Evolutionary conservation across 257 asterid genomes (phyloP), one percentile per base, ranked within the genome.

Genomic region (Solanum appendiculatum): DNA sequence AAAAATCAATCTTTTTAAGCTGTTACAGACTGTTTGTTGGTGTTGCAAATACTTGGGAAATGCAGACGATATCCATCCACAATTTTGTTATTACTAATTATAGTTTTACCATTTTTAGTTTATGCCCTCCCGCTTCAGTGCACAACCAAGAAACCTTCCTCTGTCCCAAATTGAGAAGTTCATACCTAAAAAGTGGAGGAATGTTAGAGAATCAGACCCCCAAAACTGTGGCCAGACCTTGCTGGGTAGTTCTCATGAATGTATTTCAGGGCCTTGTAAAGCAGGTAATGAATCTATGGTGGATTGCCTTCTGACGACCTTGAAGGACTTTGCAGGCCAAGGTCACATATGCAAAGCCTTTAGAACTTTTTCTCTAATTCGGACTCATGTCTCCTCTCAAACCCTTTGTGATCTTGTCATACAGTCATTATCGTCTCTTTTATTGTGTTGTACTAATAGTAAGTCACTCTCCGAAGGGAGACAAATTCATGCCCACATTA

Each of bases 401-500:
- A 42, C 88, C 31, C 91, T 94, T 37, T 83, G 87, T 82, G 92
- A 88, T 75, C 77, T 90, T 85, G 82, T 93, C 86, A 82, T 89
- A 33, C 93, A 92, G 25, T 92, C 98, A 1, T 86, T 95, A 39
- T 89, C 96, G 20, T 92, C 96, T 80, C 89, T 95, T 82, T 92
- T 95, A 89, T 66, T 86, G 21, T 89, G 96, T 87, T 94, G 97
- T 86, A 88, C 93, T 83, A 88, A 92, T 36, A 87, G 74, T 51
- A 92, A 91, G 92, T 87, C 91, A 88, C 89, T 92, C 86, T 73
- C 63, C 20, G 93, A 89, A 90, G 98, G 98, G 64, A 92, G 91
- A 88, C 97, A 93, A 81, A 92, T 96, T 90, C 98, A 96, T 90
- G 94, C 95, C 86, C 93, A 89, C 56, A 87, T 89, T 86, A 89